phyloP scores from a whole-genome alignment of 768 basidiomycete genomes.

The Panellus pusillus region DNA sequence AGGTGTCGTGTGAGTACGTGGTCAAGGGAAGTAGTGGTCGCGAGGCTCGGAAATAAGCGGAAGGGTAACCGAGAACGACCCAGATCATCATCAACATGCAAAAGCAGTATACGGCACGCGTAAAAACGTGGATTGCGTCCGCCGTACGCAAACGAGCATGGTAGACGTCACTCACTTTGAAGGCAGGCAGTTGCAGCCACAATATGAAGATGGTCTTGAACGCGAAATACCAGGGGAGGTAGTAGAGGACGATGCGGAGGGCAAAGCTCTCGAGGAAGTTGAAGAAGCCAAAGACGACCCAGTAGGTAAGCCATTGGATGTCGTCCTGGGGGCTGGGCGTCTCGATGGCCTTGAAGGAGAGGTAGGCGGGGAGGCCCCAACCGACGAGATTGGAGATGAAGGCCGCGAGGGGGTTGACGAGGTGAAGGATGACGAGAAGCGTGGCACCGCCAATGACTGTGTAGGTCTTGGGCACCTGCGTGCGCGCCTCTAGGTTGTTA shows the following conservation, averaged over 20 bases:
- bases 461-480: constrained; percentile 91
- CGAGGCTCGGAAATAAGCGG: not conserved
- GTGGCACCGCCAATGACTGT: constrained; percentile 71
- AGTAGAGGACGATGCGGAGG: constrained; percentile 83
- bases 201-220: constrained; percentile 90
- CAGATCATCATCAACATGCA: constrained; percentile 12
- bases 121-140: too few relatives aligned
- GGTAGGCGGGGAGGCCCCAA: constrained; percentile 91
- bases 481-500: constrained; percentile 82
- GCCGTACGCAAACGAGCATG: constrained; percentile 23
- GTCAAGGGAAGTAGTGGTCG: not conserved
- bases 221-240: constrained; percentile 91
- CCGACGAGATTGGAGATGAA: constrained; percentile 95
- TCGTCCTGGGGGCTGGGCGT: constrained; percentile 80
- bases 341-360: constrained; percentile 95
- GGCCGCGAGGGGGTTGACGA: constrained; percentile 87
- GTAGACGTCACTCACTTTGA: constrained; percentile 59
- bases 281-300: constrained; percentile 93
- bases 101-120: constrained; percentile 6
- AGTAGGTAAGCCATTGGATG: constrained; percentile 97
- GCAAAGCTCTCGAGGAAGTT: constrained; percentile 90
- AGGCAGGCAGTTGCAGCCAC: constrained; percentile 86
- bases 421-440: constrained; percentile 72
- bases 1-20: constrained; percentile 8
- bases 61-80: not conserved